These are phyloP conservation scores for Apiotrichum sp. DNA, from an alignment of 1,284 basidiomycete species.

Conservation along the genomic window DNA sequence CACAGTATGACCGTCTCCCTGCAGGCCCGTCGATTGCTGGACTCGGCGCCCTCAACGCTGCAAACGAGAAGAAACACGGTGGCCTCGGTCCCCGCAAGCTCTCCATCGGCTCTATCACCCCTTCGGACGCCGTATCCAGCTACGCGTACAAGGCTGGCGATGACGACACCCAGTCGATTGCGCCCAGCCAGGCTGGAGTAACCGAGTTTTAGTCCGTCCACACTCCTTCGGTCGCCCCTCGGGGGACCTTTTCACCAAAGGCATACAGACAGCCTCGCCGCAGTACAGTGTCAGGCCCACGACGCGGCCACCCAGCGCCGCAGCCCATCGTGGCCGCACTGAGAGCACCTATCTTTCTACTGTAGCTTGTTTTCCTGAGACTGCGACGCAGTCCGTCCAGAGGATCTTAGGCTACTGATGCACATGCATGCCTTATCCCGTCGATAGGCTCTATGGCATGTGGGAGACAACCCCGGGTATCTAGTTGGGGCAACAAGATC, in stretches of 20 bases:
- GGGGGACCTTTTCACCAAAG: too few relatives aligned
- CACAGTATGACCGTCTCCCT: constrained; percentile 67
- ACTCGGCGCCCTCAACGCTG: neutral
- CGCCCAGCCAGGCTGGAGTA: constrained; percentile 46
- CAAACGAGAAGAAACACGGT: constrained; percentile 13
- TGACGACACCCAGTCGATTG: constrained; percentile 43
- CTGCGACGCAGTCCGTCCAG: too few relatives aligned
- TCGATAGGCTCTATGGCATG: too few relatives aligned
- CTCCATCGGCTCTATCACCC: constrained; percentile 67
- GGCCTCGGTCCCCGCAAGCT: constrained; percentile 49
- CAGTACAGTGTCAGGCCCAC: too few relatives aligned
- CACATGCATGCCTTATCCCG: constrained; percentile 14
- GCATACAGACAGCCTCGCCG: too few relatives aligned
- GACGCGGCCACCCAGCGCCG: too few relatives aligned
- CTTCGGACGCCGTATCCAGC: constrained; percentile 39
- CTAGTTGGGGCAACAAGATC: neutral
- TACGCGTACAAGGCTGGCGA: constrained; percentile 44
- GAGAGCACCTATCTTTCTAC: too few relatives aligned
- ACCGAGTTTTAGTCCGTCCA: constrained; percentile 44
- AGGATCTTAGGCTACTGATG: constrained; percentile 3
- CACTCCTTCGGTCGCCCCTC: too few relatives aligned
- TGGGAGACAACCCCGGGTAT: neutral
- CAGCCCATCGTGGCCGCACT: too few relatives aligned
- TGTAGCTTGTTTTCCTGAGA: neutral
- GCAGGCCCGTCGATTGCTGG: constrained; percentile 2